phyloP scores from a whole-genome alignment of 768 basidiomycete genomes.

The Coprinopsis sp. region DNA sequence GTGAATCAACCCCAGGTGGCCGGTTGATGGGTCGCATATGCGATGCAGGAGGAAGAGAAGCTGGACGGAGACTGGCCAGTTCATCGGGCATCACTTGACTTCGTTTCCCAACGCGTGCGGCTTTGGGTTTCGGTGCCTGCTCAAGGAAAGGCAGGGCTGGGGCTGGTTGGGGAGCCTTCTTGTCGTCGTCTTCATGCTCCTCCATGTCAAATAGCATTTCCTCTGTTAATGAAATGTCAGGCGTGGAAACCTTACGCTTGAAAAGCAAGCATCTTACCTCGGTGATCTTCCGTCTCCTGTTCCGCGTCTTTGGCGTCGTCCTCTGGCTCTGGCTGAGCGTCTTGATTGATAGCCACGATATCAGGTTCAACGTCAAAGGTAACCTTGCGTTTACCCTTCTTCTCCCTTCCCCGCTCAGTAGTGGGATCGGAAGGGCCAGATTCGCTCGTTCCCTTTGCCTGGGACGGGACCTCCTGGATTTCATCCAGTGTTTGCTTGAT shows the following conservation, averaged over 20 bases:
- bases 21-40: conserved; percentile 43
- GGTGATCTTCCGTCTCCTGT: conserved; percentile 26
- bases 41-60: conserved; percentile 68
- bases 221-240: conserved; percentile 19
- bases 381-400: conserved; percentile 61
- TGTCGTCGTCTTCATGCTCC: conserved; percentile 49
- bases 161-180: conserved; percentile 26
- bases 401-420: conserved; percentile 26
- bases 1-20: conserved; percentile 34
- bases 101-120: conserved; percentile 25
- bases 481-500: conserved; percentile 4
- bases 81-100: conserved; percentile 46
- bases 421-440: conserved; percentile 10
- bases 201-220: conserved; percentile 73
- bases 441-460: neutral
- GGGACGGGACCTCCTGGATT: neutral
- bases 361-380: conserved; percentile 68
- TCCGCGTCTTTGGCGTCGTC: conserved; percentile 26
- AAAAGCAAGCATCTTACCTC: conserved; percentile 37
- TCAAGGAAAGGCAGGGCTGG: conserved; percentile 38
- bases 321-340: conserved; percentile 28
- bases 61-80: conserved; percentile 56
- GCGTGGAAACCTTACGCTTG: conserved; percentile 3
- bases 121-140: conserved; percentile 30
- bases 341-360: conserved; percentile 41